Percentiles rank a stretch among this genome's conserved stretches.
phyloP scores from a whole-genome alignment of 768 basidiomycete species.

The Podaxis pistillaris region DNA sequence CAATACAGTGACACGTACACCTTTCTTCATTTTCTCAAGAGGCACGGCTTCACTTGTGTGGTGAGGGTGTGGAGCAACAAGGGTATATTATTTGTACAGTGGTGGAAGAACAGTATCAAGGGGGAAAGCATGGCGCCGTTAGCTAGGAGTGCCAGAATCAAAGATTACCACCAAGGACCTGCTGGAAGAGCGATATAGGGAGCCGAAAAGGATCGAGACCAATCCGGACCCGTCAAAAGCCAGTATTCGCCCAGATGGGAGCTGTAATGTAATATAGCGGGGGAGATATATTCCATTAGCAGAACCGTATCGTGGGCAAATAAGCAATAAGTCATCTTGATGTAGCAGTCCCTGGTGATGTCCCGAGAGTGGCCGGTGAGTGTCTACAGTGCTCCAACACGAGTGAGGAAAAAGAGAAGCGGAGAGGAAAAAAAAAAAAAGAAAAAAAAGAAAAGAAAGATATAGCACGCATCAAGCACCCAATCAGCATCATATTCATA shows the following conservation, averaged over 20 bases:
- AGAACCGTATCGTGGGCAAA: constrained; percentile 8
- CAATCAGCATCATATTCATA: constrained; percentile 13
- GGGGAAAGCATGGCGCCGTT: constrained; percentile 4
- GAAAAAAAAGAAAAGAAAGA: constrained; percentile 19
- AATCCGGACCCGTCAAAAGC: background rate
- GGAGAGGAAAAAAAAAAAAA: constrained; percentile 20
- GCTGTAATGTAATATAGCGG: constrained; percentile 14
- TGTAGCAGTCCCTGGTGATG: constrained; percentile 9
- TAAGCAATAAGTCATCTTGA: constrained; percentile 2
- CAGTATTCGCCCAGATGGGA: constrained; percentile 12
- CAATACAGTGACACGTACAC: background rate
- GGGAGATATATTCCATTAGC: constrained; percentile 11
- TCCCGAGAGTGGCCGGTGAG: background rate
- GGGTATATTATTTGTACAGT: constrained; percentile 20
- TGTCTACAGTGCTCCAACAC: constrained; percentile 16
- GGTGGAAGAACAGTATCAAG: constrained; percentile 11
- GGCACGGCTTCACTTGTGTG: background rate
- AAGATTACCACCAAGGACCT: constrained; percentile 12
- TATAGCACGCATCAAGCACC: constrained; percentile 15
- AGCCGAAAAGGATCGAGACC: background rate
- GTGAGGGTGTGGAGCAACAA: constrained; percentile 10
- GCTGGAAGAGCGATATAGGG: background rate
- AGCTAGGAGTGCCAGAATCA: constrained; percentile 8
- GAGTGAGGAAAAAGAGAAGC: constrained; percentile 18
- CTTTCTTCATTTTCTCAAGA: background rate